phyloP scores from a whole-genome alignment of 108 stramenopile genomes.

The Cyclotella kingstonii region DNA sequence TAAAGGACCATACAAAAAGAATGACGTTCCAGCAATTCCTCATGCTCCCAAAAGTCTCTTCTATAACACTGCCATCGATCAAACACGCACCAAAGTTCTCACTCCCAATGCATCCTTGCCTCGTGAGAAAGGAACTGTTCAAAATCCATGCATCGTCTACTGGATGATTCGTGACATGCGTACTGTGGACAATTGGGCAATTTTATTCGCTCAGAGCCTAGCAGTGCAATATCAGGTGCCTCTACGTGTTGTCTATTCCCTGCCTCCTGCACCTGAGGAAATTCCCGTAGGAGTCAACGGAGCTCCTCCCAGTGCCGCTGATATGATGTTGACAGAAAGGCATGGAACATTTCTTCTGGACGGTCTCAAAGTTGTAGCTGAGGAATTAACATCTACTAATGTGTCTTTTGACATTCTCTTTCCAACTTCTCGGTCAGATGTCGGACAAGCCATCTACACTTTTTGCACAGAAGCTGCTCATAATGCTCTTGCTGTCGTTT shows the following conservation, averaged over 20 bases:
- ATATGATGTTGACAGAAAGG: constrained; percentile 70
- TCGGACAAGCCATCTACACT: constrained; percentile 35
- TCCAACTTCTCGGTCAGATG: constrained; percentile 42
- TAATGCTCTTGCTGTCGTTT: constrained; percentile 63
- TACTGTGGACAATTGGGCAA: constrained; percentile 93
- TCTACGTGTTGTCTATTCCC: constrained; percentile 71
- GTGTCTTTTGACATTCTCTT: constrained; percentile 85
- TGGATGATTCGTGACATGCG: constrained; percentile 99
- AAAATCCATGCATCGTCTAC: constrained; percentile 69
- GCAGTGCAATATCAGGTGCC: constrained; percentile 60
- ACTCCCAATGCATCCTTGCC: constrained; percentile 21
- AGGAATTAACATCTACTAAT: constrained; percentile 51
- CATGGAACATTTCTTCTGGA: constrained; percentile 87
- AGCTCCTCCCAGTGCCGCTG: constrained; percentile 29
- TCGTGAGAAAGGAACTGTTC: constrained; percentile 4
- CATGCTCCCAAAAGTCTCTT: constrained; percentile 33
- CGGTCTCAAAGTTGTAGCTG: constrained; percentile 81
- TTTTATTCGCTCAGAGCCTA: constrained; percentile 75
- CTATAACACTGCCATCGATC: constrained; percentile 19
- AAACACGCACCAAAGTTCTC: constrained; percentile 34
- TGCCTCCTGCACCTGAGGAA: constrained; percentile 56
- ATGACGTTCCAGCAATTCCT: constrained; percentile 1
- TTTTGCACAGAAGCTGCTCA: constrained; percentile 45
- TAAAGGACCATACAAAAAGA: background rate
- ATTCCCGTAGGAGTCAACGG: constrained; percentile 31